Evolutionary conservation across 1,284 basidiomycete genomes (phyloP), one percentile per base, ranked within the genome.

Genomic region (Ustanciosporium gigantosporum): DNA sequence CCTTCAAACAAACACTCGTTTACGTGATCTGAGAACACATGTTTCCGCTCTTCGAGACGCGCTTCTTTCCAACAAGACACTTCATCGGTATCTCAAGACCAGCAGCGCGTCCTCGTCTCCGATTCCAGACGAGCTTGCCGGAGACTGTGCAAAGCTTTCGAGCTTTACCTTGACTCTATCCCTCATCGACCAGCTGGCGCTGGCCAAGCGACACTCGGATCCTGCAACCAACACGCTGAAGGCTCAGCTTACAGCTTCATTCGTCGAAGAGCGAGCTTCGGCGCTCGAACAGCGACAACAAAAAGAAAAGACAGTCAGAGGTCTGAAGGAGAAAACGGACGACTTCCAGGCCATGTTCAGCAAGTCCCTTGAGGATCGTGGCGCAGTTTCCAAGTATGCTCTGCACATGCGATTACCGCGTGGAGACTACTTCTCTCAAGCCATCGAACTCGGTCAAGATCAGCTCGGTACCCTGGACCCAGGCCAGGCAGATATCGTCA

Each of bases 351-450:
- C n/a, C n/a, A n/a, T n/a, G n/a, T n/a, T n/a, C n/a, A n/a, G n/a
- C n/a, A n/a, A n/a, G n/a, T 29, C 27, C n/a, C 27, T 29, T 11
- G 14, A 23, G 20, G 52, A 49, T n/a, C 34, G 45, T n/a, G 27
- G 41, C 4, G 22, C 50, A 3, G 22, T 46, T 6, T 55, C 25
- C 40, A 48, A 57, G 27, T 72, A 66, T 36, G 72, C 73, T 11
- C 46, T 76, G 47, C 74, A 76, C 36, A 76, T 75, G 70, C 66
- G 52, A 11, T 56, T 76, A 16, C 68, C 74, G 4, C 43, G 49
- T 14, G 68, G 73, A 21, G 73, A 76, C 44, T 76, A 72, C 39
- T 76, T 73, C 45, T 68, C 74, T 25, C 70, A 65, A 34, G 70
- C 73, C n/a, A 51, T 64, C 27, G 19, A 44, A 3, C 55, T 74